Evolutionary conservation across 1,139 yeast genomes (phyloP).

Genomic region (Zygotorulaspora mrakii): DNA sequence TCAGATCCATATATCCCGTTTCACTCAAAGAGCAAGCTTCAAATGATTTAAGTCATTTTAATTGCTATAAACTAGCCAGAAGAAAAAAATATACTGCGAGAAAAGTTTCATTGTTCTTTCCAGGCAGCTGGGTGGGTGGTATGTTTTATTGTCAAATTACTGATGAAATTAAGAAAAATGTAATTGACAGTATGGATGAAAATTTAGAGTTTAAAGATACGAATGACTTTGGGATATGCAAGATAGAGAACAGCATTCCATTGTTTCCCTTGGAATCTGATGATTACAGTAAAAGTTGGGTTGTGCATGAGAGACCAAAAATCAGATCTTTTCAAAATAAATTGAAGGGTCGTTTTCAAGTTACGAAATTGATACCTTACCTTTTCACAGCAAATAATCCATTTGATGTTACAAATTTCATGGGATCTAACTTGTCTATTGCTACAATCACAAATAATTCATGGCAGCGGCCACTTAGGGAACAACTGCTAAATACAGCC

Average conservation of each 20-base stretch:
- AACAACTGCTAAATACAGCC: conserved; percentile 8
- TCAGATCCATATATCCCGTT: neutral
- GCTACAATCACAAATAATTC: neutral
- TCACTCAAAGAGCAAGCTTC: conserved; percentile 17
- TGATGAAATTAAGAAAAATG: conserved; percentile 29
- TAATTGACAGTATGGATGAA: conserved; percentile 33
- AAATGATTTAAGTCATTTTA: conserved; percentile 35
- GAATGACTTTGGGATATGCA: conserved; percentile 34
- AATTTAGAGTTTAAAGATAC: conserved; percentile 21
- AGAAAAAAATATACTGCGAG: conserved; percentile 55
- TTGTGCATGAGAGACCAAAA: conserved; percentile 33
- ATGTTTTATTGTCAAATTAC: conserved; percentile 52
- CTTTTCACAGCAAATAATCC: conserved; percentile 45
- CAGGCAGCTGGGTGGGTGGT: conserved; percentile 64
- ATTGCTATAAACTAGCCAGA: conserved; percentile 62
- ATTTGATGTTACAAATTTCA: conserved; percentile 2
- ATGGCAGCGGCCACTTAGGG: conserved; percentile 13
- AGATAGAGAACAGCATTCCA: conserved; percentile 42
- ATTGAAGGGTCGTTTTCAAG: conserved; percentile 17
- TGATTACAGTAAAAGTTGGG: conserved; percentile 49
- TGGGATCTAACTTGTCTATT: neutral
- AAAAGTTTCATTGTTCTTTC: conserved; percentile 49
- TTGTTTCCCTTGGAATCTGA: conserved; percentile 61
- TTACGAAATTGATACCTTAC: conserved; percentile 54
- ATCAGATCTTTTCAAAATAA: conserved; percentile 4